Evolutionary conservation across 2,329 filamentous ascomycete genomes (phyloP), one percentile per base, ranked within the genome.

Genomic region (Pseudogymnoascus sp.): DNA sequence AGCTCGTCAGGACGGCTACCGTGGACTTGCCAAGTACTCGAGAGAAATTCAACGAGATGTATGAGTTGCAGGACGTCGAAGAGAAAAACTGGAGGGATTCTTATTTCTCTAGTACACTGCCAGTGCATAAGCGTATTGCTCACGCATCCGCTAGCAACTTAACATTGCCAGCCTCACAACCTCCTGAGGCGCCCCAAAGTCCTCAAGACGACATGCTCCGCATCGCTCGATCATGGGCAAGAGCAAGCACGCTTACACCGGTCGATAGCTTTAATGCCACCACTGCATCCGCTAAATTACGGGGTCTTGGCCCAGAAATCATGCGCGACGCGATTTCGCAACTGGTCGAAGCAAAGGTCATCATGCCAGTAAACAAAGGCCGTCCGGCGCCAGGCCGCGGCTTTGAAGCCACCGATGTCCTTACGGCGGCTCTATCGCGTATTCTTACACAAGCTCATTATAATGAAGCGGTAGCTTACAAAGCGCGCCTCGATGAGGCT

Each of bases 321-420:
- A 53, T 70, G 3, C 62, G 67, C 6, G 59, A 69, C 23, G 73
- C 69, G 3, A 59, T 70, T 12, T 61, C 66, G 5, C 60, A 60
- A 7, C 67, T 74, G 5, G 61, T 67, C 9, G 64, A 64, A 5
- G 59, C 64, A 5, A 74, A 72, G 43, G 63, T 72, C 6, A 65
- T 92, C 25, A 82, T 85, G 37, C 83, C 84, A 68, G 82, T 83
- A 67, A 83, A 81, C 61, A 87, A 85, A 66, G 79, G 82, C 16
- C 82, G 84, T 28, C 79, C 80, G 0, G 75, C 83, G 31, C 80
- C 81, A 2, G 87, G 86, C 0, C 68, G 72, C 80, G 84, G 85
- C 9, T 91, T 86, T 72, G 79, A 83, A 42, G 80, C 90, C 36
- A 84, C 84, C 61, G 82, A 86, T 66, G 78, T 80, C 28, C 86